Evolutionary conservation across 2,329 filamentous ascomycete genomes (phyloP).

Genomic region (Paracoccidioides lutzii): DNA sequence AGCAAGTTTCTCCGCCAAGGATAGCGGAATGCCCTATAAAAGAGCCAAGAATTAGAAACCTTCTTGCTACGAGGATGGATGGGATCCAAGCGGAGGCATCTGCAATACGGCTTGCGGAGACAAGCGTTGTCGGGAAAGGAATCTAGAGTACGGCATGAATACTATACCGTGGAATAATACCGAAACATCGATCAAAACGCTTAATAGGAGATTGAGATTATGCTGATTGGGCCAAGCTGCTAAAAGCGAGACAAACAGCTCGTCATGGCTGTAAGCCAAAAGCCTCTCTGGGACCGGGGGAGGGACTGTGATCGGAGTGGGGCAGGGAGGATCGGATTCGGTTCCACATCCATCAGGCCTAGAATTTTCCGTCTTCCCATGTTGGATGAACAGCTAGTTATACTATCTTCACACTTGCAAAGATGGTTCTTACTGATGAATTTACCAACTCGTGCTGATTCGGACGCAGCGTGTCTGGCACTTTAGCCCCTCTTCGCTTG

Average conservation of each 20-base stretch:
- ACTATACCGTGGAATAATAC: conserved; percentile 26
- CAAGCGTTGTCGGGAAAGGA: conserved; percentile 9
- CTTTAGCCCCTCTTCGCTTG: conserved; percentile 20
- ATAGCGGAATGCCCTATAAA: conserved; percentile 36
- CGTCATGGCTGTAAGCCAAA: conserved; percentile 9
- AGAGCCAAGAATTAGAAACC: conserved; percentile 35
- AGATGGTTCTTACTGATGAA: neutral
- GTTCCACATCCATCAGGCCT: neutral
- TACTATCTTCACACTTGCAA: neutral
- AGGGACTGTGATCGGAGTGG: neutral
- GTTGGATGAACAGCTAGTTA: neutral
- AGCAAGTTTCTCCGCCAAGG: conserved; percentile 13
- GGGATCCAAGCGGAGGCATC: conserved; percentile 26
- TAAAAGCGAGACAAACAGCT: conserved; percentile 22
- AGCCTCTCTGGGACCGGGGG: conserved; percentile 1
- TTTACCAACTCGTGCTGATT: neutral
- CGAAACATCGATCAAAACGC: conserved; percentile 19
- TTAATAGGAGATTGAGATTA: conserved; percentile 28
- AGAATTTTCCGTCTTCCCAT: neutral
- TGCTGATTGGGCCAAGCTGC: conserved; percentile 28
- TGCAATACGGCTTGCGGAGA: conserved; percentile 24
- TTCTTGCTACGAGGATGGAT: conserved; percentile 39
- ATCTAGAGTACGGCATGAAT: conserved; percentile 20
- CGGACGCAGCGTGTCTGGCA: neutral
- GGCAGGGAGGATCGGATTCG: neutral